Evolutionary conservation across 768 basidiomycete genomes (phyloP), one percentile per base, ranked within the genome.

Genomic region (Pleurotus citrinopileatus): DNA sequence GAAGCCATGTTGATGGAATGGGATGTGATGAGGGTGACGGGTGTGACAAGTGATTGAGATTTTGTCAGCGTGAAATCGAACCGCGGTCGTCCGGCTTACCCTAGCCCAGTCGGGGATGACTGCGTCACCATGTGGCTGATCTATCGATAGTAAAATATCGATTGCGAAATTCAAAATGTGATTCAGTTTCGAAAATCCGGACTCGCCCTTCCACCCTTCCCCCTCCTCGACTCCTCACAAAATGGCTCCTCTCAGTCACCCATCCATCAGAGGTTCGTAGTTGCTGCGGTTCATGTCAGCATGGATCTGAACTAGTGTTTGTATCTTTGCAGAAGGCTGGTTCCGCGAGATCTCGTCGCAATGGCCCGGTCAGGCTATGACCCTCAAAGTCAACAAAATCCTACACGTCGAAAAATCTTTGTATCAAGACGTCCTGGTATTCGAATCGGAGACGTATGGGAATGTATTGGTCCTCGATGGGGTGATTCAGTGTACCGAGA

Each of bases 401-500:
- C 78, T 99, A 53, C 96, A 99, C 70, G 78, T 87, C 60, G 97
- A 98, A 73, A 88, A 89, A 72, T 95, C 92, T 1, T 74, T 87
- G 47, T 98, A 86, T 76, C 96, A 99, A 73, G 96, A 98, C 65
- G 94, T 99, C 51, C 87, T 99, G 52, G 94, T 99, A 52, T 98
- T 98, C 65, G 87, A 94, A 69, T 94, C 92, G 0, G 93, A 91
- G 74, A 91, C 94, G 1, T 96, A 89, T 65, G 96, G 96, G n/a
- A 98, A 98, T 64, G 94, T 98, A 42, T 81, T 99, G 54, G 86
- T 95, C 17, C 83, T 99, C 26, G 96, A 99, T 67, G 91, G 94
- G 51, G 93, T 89, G 53, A 90, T 99, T 60, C 96, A 99, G 70
- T 94, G 90, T 74, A 97, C 95, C 1, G 97, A 99, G 73, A 86